Percentiles rank a stretch among this genome's conserved stretches.
These are phyloP conservation scores for Capronia americana DNA, from an alignment of 2,329 filamentous ascomycete species.

Conservation along the genomic window DNA sequence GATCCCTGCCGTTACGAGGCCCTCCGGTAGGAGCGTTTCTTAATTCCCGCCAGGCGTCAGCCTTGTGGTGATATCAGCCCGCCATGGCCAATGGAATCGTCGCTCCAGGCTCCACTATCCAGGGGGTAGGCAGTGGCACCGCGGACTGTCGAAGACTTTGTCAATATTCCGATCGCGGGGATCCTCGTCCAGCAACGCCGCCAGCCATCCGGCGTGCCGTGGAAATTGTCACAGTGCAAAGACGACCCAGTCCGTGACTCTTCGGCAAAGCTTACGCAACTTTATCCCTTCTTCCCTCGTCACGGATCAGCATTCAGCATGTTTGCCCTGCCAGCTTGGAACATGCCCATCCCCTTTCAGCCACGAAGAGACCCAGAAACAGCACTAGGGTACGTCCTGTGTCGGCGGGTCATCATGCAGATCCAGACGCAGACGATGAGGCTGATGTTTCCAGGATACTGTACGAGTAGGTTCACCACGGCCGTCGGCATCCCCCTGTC, in stretches of 20 bases:
- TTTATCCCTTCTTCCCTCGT: slow-evolving; percentile 8
- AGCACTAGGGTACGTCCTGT: not conserved
- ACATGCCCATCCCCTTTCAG: not conserved
- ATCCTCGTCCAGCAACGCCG: not conserved
- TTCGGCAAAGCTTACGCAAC: slow-evolving; percentile 2
- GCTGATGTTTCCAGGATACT: too few species aligned
- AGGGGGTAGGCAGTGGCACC: not conserved
- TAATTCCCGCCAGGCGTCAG: slow-evolving; percentile 2
- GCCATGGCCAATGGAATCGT: not conserved
- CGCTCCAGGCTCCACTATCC: not conserved
- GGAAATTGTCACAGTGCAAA: slow-evolving; percentile 1
- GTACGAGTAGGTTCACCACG: too few species aligned
- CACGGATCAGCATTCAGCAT: not conserved
- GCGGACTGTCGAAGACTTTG: not conserved
- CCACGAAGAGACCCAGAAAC: not conserved
- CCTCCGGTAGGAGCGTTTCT: not conserved
- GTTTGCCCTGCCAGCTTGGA: not conserved
- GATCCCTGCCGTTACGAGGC: not conserved
- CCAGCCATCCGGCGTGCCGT: slow-evolving; percentile 4
- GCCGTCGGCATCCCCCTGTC: slow-evolving; percentile 4
- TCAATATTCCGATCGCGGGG: not conserved
- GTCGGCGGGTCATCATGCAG: not conserved
- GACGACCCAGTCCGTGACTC: not conserved
- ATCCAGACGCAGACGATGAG: too few species aligned
- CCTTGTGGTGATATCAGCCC: not conserved